Evolutionary conservation across 2,329 filamentous ascomycete genomes (phyloP), one percentile per base, ranked within the genome.

Genomic region (Lachnellula cervina): DNA sequence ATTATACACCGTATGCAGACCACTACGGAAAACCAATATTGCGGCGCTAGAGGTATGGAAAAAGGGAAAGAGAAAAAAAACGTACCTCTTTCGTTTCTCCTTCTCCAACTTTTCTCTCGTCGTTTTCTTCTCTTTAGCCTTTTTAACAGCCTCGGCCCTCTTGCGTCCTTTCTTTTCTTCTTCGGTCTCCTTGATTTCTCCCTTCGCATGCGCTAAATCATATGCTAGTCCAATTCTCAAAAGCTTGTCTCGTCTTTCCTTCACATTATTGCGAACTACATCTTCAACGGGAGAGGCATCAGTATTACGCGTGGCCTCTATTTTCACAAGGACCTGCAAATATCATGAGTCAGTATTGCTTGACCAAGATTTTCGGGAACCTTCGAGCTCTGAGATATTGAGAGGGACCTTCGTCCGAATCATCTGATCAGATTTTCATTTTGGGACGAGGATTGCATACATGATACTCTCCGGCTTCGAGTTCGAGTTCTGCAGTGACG

Each of bases 161-260:
- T 76, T 74, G 23, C 74, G 74, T 0, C 74, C 75, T 48, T 72
- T 72, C 66, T 76, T 78, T 60, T 80, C 76, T 57, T 62, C 57
- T n/a, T 62, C 57, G 0, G 73, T 75, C 63, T 82, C 79, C 11
- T 76, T 70, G 25, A 78, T 64, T 28, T 74, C 72, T 2, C 81
- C 81, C 65, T 84, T 84, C 66, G 76, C 78, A 66, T 85, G 81
- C 0, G 82, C 82, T 3, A 84, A 64, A 61, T 85, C 81, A 55
- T 85, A 84, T 0, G 80, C 77, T 32, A 80, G 74, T 4, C 81
- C 82, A n/a, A 84, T 78, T 25, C 80, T 76, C 1, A 80, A 74
- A 3, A 86, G 72, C 69, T 85, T 85, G 49, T 82, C 79, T 3
- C 62, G 61, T 14, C 62, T 81, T 76, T 53, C 54, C 28, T 64